Evolutionary conservation across 2,329 filamentous ascomycete genomes (phyloP).

Genomic region (Stachybotrys echinatus): DNA sequence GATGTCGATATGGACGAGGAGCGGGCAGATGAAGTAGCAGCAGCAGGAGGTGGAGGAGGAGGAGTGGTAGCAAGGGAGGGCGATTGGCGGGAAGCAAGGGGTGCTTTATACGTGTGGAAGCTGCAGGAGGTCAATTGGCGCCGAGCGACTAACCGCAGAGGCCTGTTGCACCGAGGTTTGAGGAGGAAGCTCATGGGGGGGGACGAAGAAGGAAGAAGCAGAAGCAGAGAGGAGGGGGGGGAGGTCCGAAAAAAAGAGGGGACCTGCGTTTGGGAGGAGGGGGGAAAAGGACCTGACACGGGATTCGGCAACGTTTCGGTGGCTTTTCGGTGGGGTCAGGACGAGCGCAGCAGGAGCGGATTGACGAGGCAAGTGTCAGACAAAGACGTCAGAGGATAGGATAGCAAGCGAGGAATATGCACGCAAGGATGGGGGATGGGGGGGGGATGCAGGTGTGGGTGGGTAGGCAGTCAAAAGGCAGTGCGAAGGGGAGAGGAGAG

Average conservation of each 20-base stretch:
- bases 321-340: not conserved
- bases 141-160: not conserved
- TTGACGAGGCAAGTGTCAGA: not conserved
- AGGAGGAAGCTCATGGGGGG: not conserved
- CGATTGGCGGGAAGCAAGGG: not conserved
- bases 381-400: no score
- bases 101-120: not conserved
- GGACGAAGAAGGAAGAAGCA: not conserved
- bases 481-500: no score
- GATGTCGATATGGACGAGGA: no score
- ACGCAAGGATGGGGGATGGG: not conserved
- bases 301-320: not conserved
- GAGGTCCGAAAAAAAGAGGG: not conserved
- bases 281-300: not conserved
- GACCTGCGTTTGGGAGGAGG: not conserved
- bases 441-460: no score
- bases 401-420: no score
- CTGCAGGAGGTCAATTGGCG: not conserved
- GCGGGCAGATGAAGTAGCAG: no score
- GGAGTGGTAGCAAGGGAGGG: not conserved
- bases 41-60: no score
- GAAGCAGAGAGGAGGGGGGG: not conserved
- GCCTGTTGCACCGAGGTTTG: not conserved
- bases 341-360: not conserved
- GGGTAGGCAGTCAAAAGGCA: no score